phyloP scores from a whole-genome alignment of 2,329 filamentous ascomycete genomes.

The Cyanodermella asteris region DNA sequence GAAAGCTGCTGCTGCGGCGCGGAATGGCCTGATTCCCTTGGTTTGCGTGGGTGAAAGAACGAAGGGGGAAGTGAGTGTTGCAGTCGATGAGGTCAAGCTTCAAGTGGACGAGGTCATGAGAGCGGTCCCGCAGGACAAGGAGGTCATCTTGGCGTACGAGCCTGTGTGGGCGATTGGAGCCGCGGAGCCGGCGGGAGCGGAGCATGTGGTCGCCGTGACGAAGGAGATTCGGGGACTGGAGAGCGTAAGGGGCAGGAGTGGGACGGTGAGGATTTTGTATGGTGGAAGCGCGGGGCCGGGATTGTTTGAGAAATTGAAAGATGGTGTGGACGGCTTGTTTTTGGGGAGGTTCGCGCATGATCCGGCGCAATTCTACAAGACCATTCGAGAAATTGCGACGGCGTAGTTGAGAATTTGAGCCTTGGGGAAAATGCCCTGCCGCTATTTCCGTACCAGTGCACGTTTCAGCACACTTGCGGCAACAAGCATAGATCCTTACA shows the following conservation, averaged over 20 bases:
- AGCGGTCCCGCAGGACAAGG: conserved; percentile 36
- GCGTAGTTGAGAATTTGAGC: too few species aligned
- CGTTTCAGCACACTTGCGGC: too few species aligned
- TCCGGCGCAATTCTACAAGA: conserved; percentile 45
- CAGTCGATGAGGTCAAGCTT: conserved; percentile 41
- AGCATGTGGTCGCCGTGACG: conserved; percentile 52
- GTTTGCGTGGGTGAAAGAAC: conserved; percentile 60
- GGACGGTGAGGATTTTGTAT: conserved; percentile 49
- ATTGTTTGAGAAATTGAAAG: conserved; percentile 43
- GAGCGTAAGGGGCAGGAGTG: conserved; percentile 28
- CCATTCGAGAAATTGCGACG: conserved; percentile 47
- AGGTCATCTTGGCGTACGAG: conserved; percentile 65
- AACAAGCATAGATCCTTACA: too few species aligned
- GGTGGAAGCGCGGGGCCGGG: conserved; percentile 68
- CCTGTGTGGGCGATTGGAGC: conserved; percentile 79
- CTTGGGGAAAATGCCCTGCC: too few species aligned
- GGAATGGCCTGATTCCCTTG: conserved; percentile 52
- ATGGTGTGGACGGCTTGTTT: conserved; percentile 59
- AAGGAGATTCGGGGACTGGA: conserved; percentile 36
- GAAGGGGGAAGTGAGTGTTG: conserved; percentile 28
- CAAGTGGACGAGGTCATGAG: conserved; percentile 45
- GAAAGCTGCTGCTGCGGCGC: conserved; percentile 46
- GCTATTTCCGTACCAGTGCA: too few species aligned
- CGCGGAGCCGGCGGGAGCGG: conserved; percentile 43
- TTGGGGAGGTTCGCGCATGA: conserved; percentile 66